Percentiles rank a stretch among this genome's conserved stretches.
Evolutionary conservation across 345 rosid species (phyloP).

Genomic region (Nephelium lappaceum): DNA sequence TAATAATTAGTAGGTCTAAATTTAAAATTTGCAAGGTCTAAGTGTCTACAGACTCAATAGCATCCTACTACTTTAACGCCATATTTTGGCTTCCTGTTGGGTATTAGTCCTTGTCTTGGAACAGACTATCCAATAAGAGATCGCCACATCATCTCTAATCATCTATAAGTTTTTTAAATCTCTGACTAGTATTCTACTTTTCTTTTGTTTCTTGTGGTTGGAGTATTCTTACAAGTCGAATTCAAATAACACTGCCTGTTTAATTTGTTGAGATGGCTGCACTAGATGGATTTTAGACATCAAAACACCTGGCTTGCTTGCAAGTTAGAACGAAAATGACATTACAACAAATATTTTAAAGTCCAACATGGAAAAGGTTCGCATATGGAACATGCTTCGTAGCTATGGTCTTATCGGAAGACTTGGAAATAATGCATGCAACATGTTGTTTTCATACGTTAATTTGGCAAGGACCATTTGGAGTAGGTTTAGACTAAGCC

Average conservation of each 20-base stretch:
- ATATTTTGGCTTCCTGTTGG: neutral
- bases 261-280: neutral
- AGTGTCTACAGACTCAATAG: neutral
- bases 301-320: conserved; percentile 7
- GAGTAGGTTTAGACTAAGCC: conserved; percentile 3
- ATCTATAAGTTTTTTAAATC: neutral
- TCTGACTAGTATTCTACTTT: too few relatives aligned
- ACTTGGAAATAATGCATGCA: neutral
- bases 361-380: neutral
- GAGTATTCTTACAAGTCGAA: neutral
- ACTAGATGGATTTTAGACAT: neutral
- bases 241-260: neutral
- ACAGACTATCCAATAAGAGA: neutral
- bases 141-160: neutral
- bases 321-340: conserved; percentile 32
- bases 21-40: neutral
- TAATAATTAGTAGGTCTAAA: too few relatives aligned
- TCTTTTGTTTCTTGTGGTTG: too few relatives aligned
- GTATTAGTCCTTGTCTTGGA: neutral
- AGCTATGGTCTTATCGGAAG: neutral
- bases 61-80: neutral
- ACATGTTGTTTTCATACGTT: neutral
- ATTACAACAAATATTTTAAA: conserved; percentile 27
- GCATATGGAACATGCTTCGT: neutral
- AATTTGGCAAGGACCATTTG: neutral